Conservation (phyloP, 148 eudicot species). For the Persicaria tinctoria region DNA sequence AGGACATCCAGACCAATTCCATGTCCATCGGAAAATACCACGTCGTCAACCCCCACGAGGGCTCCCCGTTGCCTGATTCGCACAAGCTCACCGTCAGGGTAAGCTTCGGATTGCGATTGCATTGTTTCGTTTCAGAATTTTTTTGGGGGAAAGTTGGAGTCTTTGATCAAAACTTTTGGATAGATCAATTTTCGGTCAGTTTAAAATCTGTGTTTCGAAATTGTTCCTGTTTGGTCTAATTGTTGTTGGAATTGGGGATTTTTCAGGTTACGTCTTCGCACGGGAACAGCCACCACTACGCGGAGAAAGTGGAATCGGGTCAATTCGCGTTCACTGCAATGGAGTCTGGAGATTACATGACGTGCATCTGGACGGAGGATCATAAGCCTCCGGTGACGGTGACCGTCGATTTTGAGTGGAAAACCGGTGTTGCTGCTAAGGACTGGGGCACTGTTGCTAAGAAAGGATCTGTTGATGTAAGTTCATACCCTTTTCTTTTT, state of each 20-base stretch:
- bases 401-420: slow-evolving; percentile 88
- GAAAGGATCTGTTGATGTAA: slow-evolving; percentile 78
- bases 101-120: slow-evolving; percentile 6
- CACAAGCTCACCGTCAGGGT: slow-evolving; percentile 78
- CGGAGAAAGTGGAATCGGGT: slow-evolving; percentile 62
- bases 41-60: slow-evolving; percentile 59
- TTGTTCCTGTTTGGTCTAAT: neutral
- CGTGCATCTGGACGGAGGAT: slow-evolving; percentile 70
- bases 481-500: slow-evolving; percentile 11
- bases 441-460: slow-evolving; percentile 85
- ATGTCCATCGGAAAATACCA: slow-evolving; percentile 87
- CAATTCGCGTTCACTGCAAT: slow-evolving; percentile 68
- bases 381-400: slow-evolving; percentile 46
- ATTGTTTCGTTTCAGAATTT: neutral
- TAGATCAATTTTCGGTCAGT: neutral
- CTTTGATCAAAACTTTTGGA: neutral
- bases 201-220: neutral
- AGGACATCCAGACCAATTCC: slow-evolving; percentile 64
- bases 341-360: slow-evolving; percentile 81
- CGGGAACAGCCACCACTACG: slow-evolving; percentile 55
- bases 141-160: neutral
- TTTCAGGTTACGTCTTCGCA: slow-evolving; percentile 55
- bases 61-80: slow-evolving; percentile 52
- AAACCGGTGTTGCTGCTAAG: slow-evolving; percentile 87
- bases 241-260: neutral